These are phyloP conservation scores for Hyphodiscus sp. DNA, from an alignment of 2,329 filamentous ascomycete species.

Conservation along the genomic window DNA sequence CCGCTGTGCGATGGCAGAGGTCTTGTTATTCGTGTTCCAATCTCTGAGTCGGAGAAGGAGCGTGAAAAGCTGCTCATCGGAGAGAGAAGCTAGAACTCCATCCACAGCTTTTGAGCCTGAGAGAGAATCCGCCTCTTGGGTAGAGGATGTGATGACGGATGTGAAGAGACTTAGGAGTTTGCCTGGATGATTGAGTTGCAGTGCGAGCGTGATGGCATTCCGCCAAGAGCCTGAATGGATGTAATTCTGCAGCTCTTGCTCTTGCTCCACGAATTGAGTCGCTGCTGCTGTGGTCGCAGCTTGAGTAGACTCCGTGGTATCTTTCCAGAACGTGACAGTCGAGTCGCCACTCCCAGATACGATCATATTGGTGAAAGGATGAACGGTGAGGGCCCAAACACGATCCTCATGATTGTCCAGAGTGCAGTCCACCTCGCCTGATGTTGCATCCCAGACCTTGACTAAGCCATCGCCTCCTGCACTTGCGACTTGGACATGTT, in stretches of 20 bases:
- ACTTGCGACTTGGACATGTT: constrained; percentile 68
- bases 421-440: constrained; percentile 79
- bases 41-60: constrained; percentile 79
- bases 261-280: constrained; percentile 80
- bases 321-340: constrained; percentile 90
- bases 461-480: constrained; percentile 92
- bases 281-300: constrained; percentile 67
- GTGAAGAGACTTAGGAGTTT: constrained; percentile 80
- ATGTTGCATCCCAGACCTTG: constrained; percentile 89
- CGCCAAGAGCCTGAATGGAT: constrained; percentile 83
- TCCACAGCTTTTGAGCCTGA: constrained; percentile 50
- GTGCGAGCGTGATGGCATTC: constrained; percentile 83
- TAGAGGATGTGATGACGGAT: constrained; percentile 60
- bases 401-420: constrained; percentile 96
- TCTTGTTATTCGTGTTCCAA: constrained; percentile 95
- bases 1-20: constrained; percentile 76
- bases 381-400: constrained; percentile 81
- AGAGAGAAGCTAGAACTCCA: constrained; percentile 63
- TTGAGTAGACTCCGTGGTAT: constrained; percentile 78
- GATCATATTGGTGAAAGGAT: constrained; percentile 63
- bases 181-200: constrained; percentile 91
- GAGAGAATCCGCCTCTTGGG: constrained; percentile 56
- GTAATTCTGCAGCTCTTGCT: constrained; percentile 90
- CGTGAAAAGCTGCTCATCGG: constrained; percentile 77
- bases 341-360: constrained; percentile 91